Percentiles rank a stretch among this genome's conserved stretches.
Conservation (phyloP, 2,329 filamentous ascomycete genomes). For the Colletotrichum chlorophyti region DNA sequence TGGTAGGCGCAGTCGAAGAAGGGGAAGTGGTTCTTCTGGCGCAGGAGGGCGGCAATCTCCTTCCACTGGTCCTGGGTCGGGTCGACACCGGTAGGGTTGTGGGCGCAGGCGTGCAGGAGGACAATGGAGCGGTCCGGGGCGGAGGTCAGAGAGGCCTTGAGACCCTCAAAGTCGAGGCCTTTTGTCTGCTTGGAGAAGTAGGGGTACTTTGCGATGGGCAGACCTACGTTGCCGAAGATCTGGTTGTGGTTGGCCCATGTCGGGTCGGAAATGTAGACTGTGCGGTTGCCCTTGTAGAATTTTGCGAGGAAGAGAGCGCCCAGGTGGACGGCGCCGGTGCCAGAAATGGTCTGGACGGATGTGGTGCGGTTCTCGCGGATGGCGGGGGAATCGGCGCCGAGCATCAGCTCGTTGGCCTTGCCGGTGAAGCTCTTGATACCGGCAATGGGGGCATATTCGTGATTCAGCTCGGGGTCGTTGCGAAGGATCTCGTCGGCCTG, state of each 20-base stretch:
- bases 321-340: slow-evolving; percentile 92
- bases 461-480: slow-evolving; percentile 89
- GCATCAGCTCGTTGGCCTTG: slow-evolving; percentile 89
- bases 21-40: slow-evolving; percentile 84
- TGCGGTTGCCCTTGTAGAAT: slow-evolving; percentile 80
- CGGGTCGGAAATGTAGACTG: slow-evolving; percentile 90
- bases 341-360: slow-evolving; percentile 94
- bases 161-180: slow-evolving; percentile 90
- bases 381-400: slow-evolving; percentile 81
- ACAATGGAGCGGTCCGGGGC: slow-evolving; percentile 85
- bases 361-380: slow-evolving; percentile 81
- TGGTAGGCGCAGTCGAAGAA: slow-evolving; percentile 99
- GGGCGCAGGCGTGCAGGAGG: slow-evolving; percentile 92
- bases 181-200: slow-evolving; percentile 92
- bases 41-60: slow-evolving; percentile 81
- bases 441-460: slow-evolving; percentile 97
- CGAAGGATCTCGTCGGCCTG: slow-evolving; percentile 91
- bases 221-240: slow-evolving; percentile 90
- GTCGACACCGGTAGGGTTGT: slow-evolving; percentile 98
- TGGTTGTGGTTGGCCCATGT: slow-evolving; percentile 99
- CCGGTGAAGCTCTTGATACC: slow-evolving; percentile 85
- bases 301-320: slow-evolving; percentile 92
- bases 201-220: slow-evolving; percentile 83
- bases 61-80: slow-evolving; percentile 95
- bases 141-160: slow-evolving; percentile 73